Conservation (phyloP, 148 eudicot genomes). For the Amaranthus hypochondriacus region DNA sequence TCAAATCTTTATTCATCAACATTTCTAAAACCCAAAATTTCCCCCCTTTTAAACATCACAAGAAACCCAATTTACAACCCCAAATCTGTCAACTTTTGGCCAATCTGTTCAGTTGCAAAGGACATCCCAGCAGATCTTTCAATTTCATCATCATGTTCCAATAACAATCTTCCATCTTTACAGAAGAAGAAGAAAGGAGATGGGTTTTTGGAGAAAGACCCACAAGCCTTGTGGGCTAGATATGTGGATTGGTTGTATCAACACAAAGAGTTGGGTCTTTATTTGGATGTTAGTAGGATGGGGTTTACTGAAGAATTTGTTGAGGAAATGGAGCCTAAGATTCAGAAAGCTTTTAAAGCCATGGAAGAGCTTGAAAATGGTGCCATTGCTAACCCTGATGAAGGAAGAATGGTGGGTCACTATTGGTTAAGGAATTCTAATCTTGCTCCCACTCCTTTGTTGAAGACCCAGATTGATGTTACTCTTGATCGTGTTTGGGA, state of each 20-base stretch:
- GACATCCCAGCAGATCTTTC: slow-evolving; percentile 29
- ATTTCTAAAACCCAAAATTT: slow-evolving; percentile 33
- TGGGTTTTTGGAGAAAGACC: slow-evolving; percentile 48
- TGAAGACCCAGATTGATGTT: slow-evolving; percentile 65
- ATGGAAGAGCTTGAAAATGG: slow-evolving; percentile 87
- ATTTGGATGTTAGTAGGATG: slow-evolving; percentile 82
- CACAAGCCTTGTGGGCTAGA: slow-evolving; percentile 55
- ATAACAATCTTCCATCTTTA: slow-evolving; percentile 12
- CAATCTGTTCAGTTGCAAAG: slow-evolving; percentile 40
- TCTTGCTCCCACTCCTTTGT: slow-evolving; percentile 60
- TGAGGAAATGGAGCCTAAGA: slow-evolving; percentile 60
- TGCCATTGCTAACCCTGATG: slow-evolving; percentile 90
- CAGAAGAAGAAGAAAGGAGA: slow-evolving; percentile 18
- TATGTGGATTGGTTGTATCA: slow-evolving; percentile 93
- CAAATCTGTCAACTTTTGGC: slow-evolving; percentile 21
- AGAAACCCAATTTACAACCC: slow-evolving; percentile 25
- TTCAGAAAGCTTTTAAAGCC: slow-evolving; percentile 49
- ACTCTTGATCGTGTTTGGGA: slow-evolving; percentile 54
- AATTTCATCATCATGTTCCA: background rate
- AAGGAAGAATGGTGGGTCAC: slow-evolving; percentile 95
- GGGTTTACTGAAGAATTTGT: slow-evolving; percentile 73
- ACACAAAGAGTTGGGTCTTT: slow-evolving; percentile 87
- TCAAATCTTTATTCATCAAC: slow-evolving; percentile 48
- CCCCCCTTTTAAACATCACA: slow-evolving; percentile 4
- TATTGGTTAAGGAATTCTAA: slow-evolving; percentile 75